Evolutionary conservation across 768 basidiomycete species (phyloP).

Genomic region (Pulveroboletus sp.): DNA sequence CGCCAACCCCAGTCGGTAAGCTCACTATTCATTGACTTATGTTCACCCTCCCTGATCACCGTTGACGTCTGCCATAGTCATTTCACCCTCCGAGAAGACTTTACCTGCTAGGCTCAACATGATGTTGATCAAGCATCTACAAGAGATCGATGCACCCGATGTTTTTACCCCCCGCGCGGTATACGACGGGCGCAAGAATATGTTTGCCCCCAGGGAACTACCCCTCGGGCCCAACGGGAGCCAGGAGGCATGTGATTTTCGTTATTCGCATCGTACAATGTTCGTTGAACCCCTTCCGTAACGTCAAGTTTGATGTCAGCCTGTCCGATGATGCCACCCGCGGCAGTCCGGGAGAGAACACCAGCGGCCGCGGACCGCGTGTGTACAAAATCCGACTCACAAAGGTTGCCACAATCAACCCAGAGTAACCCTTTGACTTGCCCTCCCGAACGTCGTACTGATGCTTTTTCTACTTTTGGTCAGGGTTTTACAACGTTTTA

Average conservation of each 20-base stretch:
- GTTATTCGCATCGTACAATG: neutral
- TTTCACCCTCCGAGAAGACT: conserved; percentile 64
- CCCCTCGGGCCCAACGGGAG: conserved; percentile 52
- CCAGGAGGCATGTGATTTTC: conserved; percentile 45
- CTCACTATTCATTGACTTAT: neutral
- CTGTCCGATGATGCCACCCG: conserved; percentile 40
- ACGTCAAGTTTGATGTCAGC: conserved; percentile 57
- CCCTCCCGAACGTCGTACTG: conserved; percentile 21
- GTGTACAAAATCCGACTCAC: conserved; percentile 64
- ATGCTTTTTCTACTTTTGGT: neutral
- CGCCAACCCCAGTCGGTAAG: conserved; percentile 21
- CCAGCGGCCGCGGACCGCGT: conserved; percentile 47
- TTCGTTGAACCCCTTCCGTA: conserved; percentile 5
- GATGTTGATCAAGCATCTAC: conserved; percentile 64
- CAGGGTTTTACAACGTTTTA: conserved; percentile 64
- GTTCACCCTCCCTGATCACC: conserved; percentile 12
- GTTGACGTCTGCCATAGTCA: conserved; percentile 40
- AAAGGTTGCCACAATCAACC: conserved; percentile 58
- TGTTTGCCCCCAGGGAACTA: conserved; percentile 60
- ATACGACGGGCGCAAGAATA: conserved; percentile 80
- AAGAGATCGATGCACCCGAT: conserved; percentile 53
- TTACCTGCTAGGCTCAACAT: conserved; percentile 68
- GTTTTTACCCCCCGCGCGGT: conserved; percentile 72
- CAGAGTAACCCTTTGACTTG: conserved; percentile 37
- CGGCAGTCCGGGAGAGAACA: conserved; percentile 32